A percentile compares a stretch with the other conserved stretches of the same genome.
Evolutionary conservation across 148 eudicot species (phyloP).

Genomic region (Rhododendron ovatum): DNA sequence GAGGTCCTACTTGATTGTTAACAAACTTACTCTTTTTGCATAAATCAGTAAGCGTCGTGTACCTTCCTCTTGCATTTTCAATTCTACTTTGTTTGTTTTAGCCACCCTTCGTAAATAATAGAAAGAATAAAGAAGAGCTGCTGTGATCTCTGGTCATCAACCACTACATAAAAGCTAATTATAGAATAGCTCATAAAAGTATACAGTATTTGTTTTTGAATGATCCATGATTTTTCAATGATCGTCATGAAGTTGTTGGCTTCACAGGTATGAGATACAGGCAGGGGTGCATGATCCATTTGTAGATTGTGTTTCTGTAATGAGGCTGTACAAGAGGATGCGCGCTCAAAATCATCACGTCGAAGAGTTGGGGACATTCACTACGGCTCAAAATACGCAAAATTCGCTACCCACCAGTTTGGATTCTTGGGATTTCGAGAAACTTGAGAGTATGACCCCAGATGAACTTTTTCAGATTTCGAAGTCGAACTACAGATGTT

Average conservation of each 20-base stretch:
- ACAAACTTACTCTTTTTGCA: background rate
- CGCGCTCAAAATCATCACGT: conserved; percentile 48
- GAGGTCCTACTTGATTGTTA: background rate
- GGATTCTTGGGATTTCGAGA: conserved; percentile 33
- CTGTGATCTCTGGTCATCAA: background rate
- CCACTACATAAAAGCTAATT: background rate
- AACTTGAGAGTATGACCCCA: conserved; percentile 58
- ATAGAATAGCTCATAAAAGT: background rate
- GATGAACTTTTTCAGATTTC: conserved; percentile 58
- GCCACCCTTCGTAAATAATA: background rate
- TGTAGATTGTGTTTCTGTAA: conserved; percentile 60
- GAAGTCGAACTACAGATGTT: conserved; percentile 54
- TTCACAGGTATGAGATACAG: conserved; percentile 66
- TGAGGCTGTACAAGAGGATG: conserved; percentile 71
- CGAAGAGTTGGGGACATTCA: conserved; percentile 6
- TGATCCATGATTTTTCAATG: background rate
- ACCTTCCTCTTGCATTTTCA: background rate
- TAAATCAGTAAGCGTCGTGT: background rate
- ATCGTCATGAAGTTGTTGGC: background rate
- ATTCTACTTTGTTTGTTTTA: background rate
- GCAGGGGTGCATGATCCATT: conserved; percentile 57
- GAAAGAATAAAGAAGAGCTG: background rate
- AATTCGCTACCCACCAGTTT: conserved; percentile 17
- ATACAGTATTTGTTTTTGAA: background rate
- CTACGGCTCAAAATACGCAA: conserved; percentile 9